Base-by-base conservation (phyloP, 2,329 filamentous ascomycete species). In the Neofusicoccum ribis region DNA sequence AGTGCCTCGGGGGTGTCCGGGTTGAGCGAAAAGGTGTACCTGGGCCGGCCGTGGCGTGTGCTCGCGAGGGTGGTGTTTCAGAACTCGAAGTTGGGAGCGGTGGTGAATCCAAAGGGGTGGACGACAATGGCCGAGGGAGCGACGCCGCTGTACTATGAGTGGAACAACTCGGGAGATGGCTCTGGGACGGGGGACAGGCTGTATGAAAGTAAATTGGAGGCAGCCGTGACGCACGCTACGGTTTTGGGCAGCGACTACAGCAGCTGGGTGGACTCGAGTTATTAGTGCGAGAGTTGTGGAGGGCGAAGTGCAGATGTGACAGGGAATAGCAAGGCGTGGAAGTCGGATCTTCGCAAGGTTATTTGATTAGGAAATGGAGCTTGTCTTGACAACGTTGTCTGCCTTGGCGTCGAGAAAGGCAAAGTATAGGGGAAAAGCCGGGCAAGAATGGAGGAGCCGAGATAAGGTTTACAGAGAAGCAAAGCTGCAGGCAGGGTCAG, bases 51-150 rank as follows among this genome's bases (percentile, higher is more conserved):
- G 23, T 86, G 84, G 82, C 72, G 78, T 37, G 75, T 80, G 63
- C 85, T 82, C 66, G 79, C 84, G 9, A 74, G 81, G n/a, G 83
- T 86, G 15, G 78, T 80, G 11, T 81, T 85, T 72, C 84, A 86
- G 73, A 76, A 80, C 59, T 84, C 83, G 0, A 72, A 72, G 37
- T 77, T 90, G 74, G 80, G 79, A 8, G 75, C 77, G 27, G 85
- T 89, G 20, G 82, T 90, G 70, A 88, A 89, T 69, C 66, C 79
- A 1, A 82, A 82, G 0, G 88, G 88, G 0, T 90, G 88, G 87
- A 73, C 1, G 79, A 78, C 39, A 76, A 85, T 49, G 83, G 89
- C 1, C 74, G 50, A 49, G 8, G 34, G 34, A 4, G 62, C 62
- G 20, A 56, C 39, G 41, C 62, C 62, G 27, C n/a, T 78, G 31